phyloP scores from a whole-genome alignment of 768 basidiomycete genomes.

The Auricularia sp. region DNA sequence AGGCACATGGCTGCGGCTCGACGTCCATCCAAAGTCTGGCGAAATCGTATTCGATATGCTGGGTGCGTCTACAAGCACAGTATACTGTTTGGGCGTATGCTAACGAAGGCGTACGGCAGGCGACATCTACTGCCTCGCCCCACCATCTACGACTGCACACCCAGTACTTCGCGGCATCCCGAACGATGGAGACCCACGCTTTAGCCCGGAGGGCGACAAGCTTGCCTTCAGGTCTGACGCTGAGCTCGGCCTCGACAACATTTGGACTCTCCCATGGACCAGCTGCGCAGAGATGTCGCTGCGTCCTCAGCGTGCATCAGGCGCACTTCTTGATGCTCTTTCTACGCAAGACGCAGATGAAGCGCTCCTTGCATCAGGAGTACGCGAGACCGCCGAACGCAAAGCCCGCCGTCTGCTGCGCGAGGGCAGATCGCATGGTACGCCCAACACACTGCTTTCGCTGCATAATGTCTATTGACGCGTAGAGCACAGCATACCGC shows the following conservation, averaged over 20 bases:
- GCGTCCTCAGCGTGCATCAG: not conserved
- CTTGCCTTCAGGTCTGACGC: slow-evolving; percentile 68
- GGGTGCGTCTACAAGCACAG: slow-evolving; percentile 13
- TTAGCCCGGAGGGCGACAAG: slow-evolving; percentile 54
- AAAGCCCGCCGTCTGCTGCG: slow-evolving; percentile 38
- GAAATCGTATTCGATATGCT: slow-evolving; percentile 69
- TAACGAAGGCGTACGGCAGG: slow-evolving; percentile 13
- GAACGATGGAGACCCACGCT: slow-evolving; percentile 61
- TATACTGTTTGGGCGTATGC: too few relatives aligned
- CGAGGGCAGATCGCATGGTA: slow-evolving; percentile 46
- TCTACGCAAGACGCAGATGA: slow-evolving; percentile 33
- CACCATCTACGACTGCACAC: slow-evolving; percentile 32
- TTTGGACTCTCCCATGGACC: slow-evolving; percentile 58
- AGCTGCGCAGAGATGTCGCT: slow-evolving; percentile 49
- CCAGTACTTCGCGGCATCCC: slow-evolving; percentile 57
- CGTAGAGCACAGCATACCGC: slow-evolving; percentile 23
- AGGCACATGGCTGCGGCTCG: slow-evolving; percentile 67
- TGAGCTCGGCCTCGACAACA: slow-evolving; percentile 61
- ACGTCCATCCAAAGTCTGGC: slow-evolving; percentile 58
- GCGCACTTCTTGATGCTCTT: slow-evolving; percentile 14
- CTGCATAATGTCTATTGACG: not conserved
- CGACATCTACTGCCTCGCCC: slow-evolving; percentile 62
- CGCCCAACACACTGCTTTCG: slow-evolving; percentile 13
- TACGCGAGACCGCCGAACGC: slow-evolving; percentile 40
- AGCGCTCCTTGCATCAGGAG: slow-evolving; percentile 34